Evolutionary conservation across 768 basidiomycete species (phyloP).

Genomic region (Pisolithus orientalis): DNA sequence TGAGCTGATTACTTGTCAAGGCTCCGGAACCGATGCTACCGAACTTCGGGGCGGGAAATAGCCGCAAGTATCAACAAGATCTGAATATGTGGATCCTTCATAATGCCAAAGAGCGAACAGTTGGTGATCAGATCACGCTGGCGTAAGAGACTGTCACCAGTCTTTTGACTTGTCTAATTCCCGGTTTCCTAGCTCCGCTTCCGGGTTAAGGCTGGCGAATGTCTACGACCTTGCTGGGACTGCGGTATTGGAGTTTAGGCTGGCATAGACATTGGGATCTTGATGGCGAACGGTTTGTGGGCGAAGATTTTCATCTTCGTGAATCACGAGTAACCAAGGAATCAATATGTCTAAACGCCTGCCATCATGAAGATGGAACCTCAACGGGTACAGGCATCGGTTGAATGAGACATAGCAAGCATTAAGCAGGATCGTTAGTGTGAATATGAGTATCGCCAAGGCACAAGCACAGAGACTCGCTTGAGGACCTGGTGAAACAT

Average conservation of each 20-base stretch:
- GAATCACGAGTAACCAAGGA: no score
- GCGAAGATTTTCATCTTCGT: no score
- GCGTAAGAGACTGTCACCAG: conserved; percentile 11
- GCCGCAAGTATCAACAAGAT: conserved; percentile 25
- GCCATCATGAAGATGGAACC: no score
- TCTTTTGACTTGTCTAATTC: neutral
- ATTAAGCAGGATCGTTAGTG: no score
- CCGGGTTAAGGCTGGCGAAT: conserved; percentile 17
- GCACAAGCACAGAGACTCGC: no score
- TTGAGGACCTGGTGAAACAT: no score
- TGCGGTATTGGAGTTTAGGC: conserved; percentile 19
- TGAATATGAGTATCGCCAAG: no score
- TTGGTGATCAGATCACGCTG: conserved; percentile 21
- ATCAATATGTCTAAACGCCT: no score
- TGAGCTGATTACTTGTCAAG: conserved; percentile 6
- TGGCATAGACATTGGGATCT: neutral
- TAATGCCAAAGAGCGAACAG: conserved; percentile 29
- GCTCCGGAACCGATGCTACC: conserved; percentile 29
- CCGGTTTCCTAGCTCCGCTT: conserved; percentile 6
- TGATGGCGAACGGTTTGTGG: no score
- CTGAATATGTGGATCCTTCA: conserved; percentile 24
- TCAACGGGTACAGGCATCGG: no score
- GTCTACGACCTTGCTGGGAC: conserved; percentile 24
- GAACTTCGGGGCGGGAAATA: conserved; percentile 28
- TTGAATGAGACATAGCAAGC: no score